A percentile compares a stretch with the other conserved stretches of the same genome.
These are phyloP conservation scores for Artemisia annua DNA, from an alignment of 129 eudicot species.

Conservation along the genomic window DNA sequence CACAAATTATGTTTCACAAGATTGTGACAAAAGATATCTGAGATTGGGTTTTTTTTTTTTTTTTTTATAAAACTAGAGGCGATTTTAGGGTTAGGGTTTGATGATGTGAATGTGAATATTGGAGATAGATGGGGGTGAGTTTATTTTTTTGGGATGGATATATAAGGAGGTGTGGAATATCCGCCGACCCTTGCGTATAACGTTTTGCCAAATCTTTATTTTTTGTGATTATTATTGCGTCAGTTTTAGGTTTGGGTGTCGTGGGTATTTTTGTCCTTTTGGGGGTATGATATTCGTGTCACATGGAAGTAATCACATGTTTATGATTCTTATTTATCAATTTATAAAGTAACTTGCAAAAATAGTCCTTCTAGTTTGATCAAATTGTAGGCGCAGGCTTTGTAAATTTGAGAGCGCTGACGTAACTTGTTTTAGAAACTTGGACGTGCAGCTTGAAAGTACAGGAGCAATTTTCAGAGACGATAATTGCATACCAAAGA, in stretches of 20 bases:
- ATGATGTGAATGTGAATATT: neutral
- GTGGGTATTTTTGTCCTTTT: slow-evolving; percentile 4
- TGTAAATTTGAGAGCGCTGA: too few relatives aligned
- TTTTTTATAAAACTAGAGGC: too few relatives aligned
- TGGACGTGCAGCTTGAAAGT: too few relatives aligned
- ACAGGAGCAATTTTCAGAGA: too few relatives aligned
- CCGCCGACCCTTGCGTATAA: slow-evolving; percentile 14
- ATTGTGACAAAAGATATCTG: neutral
- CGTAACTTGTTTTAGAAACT: too few relatives aligned
- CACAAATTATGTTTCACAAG: neutral
- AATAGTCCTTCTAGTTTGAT: too few relatives aligned
- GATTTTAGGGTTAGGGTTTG: slow-evolving; percentile 11
- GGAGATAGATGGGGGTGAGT: neutral
- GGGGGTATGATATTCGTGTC: neutral
- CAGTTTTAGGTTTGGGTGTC: neutral
- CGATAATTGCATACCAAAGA: too few relatives aligned
- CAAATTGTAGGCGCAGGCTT: too few relatives aligned
- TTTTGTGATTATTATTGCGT: neutral
- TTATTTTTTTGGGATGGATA: neutral
- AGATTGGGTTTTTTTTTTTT: too few relatives aligned
- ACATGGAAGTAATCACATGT: neutral
- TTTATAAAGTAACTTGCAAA: too few relatives aligned
- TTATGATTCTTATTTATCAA: too few relatives aligned
- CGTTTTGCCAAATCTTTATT: neutral
- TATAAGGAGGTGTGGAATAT: neutral